A percentile compares a stretch with the other conserved stretches of the same genome.
Conservation (phyloP, 163 green algal genomes). For the Scenedesmus sp. region DNA sequence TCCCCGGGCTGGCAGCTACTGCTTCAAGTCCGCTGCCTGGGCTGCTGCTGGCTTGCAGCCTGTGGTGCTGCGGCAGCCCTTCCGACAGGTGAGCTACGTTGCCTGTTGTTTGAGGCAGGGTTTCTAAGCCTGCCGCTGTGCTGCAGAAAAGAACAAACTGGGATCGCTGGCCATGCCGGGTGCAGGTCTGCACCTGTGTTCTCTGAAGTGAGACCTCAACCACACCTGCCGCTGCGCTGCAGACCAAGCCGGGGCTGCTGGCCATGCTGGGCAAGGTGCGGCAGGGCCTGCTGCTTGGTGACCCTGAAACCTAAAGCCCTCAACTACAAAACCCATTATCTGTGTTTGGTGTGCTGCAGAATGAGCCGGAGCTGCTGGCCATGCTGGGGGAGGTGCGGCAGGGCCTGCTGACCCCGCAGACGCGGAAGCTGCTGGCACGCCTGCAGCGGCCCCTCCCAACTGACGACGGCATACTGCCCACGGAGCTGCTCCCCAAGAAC, state of each 20-base stretch:
- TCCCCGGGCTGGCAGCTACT: not conserved
- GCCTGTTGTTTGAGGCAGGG: no score
- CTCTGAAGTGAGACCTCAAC: no score
- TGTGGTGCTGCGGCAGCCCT: slow-evolving; percentile 24
- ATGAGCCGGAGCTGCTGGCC: slow-evolving; percentile 13
- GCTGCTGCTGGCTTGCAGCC: slow-evolving; percentile 26
- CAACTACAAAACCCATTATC: no score
- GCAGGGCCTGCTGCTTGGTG: not conserved
- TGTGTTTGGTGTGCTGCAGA: not conserved
- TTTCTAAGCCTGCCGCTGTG: no score
- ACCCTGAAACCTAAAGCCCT: no score
- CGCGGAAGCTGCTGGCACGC: not conserved
- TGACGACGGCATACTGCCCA: slow-evolving; percentile 11
- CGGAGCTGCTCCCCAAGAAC: slow-evolving; percentile 13
- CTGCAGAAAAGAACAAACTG: not conserved
- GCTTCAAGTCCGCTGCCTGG: slow-evolving; percentile 46
- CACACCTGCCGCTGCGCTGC: no score
- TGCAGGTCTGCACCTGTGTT: no score
- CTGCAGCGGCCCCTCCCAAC: not conserved
- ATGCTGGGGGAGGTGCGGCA: slow-evolving; percentile 25
- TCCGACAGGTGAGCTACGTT: slow-evolving; percentile 5
- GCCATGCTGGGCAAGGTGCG: slow-evolving; percentile 7
- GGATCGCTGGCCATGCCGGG: not conserved
- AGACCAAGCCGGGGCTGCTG: slow-evolving; percentile 21
- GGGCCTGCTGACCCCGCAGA: not conserved